These are phyloP conservation scores for Inga oerstediana DNA, from an alignment of 306 rosid species.

Conservation along the genomic window DNA sequence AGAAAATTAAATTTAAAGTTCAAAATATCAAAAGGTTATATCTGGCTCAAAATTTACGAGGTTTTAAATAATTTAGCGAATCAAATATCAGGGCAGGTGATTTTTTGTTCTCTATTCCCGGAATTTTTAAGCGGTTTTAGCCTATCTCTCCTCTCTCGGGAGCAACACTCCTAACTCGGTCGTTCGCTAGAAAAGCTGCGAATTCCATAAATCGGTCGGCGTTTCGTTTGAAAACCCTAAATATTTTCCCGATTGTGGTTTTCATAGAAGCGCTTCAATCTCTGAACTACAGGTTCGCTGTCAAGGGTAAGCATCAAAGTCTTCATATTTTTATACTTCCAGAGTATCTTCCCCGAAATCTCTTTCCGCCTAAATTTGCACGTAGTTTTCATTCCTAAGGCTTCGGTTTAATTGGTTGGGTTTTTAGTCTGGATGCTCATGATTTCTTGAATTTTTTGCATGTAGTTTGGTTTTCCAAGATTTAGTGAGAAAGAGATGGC, in stretches of 20 bases:
- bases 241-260: background rate
- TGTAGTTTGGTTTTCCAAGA: constrained; percentile 1
- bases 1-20: too few relatives aligned
- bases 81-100: too few relatives aligned
- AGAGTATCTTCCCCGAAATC: background rate
- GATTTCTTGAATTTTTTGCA: background rate
- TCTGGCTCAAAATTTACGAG: too few relatives aligned
- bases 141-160: background rate
- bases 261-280: background rate
- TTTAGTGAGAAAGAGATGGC: constrained; percentile 54
- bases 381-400: background rate
- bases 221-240: constrained; percentile 47
- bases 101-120: background rate
- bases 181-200: background rate
- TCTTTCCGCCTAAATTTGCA: background rate
- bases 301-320: constrained; percentile 26
- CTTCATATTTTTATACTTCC: background rate
- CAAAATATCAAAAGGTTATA: too few relatives aligned
- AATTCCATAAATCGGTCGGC: constrained; percentile 22
- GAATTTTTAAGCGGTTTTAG: background rate
- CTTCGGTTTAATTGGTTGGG: background rate
- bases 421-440: constrained; percentile 22
- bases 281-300: background rate
- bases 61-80: too few relatives aligned
- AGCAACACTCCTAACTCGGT: background rate